Evolutionary conservation across 148 eudicot genomes (phyloP).

Genomic region (Nepenthes mirabilis): DNA sequence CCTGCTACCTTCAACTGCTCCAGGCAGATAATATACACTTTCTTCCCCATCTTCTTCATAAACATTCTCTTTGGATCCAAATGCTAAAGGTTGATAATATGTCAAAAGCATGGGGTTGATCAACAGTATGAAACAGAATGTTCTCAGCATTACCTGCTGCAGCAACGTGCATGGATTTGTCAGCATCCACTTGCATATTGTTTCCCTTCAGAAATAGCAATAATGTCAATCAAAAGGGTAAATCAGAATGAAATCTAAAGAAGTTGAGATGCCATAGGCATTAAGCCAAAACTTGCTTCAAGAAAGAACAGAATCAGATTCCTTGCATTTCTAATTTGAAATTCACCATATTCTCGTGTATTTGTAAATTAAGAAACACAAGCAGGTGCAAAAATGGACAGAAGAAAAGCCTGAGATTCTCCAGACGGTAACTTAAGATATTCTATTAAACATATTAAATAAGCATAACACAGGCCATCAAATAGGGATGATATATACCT

Average conservation of each 20-base stretch:
- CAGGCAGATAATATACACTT: conserved; percentile 32
- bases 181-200: conserved; percentile 53
- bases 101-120: conserved; percentile 1
- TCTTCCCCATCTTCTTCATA: conserved; percentile 80
- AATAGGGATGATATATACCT: conserved; percentile 29
- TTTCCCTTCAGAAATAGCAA: conserved; percentile 33
- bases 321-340: too few species aligned
- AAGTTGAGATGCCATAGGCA: background rate
- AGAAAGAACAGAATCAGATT: too few species aligned
- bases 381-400: background rate
- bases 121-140: conserved; percentile 6
- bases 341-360: too few species aligned
- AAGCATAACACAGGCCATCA: background rate
- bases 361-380: too few species aligned
- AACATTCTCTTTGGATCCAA: conserved; percentile 44
- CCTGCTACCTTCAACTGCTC: conserved; percentile 37
- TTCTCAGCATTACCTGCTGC: conserved; percentile 43
- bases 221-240: background rate
- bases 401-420: background rate
- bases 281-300: background rate
- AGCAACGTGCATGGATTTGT: conserved; percentile 48
- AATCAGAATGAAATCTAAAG: background rate
- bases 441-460: background rate
- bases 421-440: background rate
- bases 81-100: conserved; percentile 17